phyloP scores from a whole-genome alignment of 73 alveolate species.

The Tetrahymena borealis region DNA sequence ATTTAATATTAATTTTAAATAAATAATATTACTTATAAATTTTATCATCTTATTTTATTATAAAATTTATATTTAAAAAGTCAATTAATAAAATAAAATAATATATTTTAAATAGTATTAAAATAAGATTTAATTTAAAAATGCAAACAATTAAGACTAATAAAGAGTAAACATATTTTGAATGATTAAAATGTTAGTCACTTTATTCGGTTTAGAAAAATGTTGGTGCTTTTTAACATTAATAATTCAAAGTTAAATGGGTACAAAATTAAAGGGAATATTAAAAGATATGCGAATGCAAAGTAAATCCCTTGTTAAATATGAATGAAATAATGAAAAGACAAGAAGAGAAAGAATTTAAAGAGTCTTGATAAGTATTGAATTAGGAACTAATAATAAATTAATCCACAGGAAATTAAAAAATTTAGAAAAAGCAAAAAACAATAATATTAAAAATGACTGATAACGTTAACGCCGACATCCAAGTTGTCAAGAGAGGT shows the following conservation, averaged over 20 bases:
- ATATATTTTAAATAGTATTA: too few species aligned
- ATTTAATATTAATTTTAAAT: too few species aligned
- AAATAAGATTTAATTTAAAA: too few species aligned
- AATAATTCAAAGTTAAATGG: background rate
- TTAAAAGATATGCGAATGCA: background rate
- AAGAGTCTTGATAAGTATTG: background rate
- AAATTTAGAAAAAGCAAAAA: background rate
- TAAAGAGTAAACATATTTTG: too few species aligned
- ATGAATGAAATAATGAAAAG: background rate
- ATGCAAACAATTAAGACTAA: too few species aligned
- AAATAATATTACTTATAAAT: too few species aligned
- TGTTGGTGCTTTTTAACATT: too few species aligned
- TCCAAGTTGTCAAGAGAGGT: slow-evolving; percentile 15
- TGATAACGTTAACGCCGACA: background rate
- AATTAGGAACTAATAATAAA: background rate
- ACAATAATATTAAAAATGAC: background rate
- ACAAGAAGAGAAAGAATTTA: background rate
- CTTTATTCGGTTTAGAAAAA: too few species aligned
- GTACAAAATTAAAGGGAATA: background rate
- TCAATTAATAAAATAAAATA: too few species aligned
- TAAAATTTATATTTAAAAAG: too few species aligned
- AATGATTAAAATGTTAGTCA: too few species aligned
- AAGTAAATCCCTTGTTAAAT: background rate
- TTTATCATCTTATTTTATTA: too few species aligned
- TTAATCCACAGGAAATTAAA: slow-evolving; percentile 1